Evolutionary conservation across 2,329 filamentous ascomycete species (phyloP), one percentile per base, ranked within the genome.

Genomic region (Colletotrichum sp.): DNA sequence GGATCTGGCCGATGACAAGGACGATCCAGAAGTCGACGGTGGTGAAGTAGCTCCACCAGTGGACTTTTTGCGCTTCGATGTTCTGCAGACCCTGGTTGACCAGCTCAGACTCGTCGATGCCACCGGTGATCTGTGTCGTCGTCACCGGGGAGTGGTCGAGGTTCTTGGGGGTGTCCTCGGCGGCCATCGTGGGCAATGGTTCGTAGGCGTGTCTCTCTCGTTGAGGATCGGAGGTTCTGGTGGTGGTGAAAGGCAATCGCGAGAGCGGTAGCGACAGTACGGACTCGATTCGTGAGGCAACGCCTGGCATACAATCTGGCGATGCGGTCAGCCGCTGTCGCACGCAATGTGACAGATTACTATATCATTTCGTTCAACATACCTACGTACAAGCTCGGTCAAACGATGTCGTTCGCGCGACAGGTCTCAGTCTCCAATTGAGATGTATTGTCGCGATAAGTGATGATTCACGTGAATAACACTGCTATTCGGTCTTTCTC

Each of bases 11-110:
- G 76, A 99, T 87, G 65, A 92, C 76, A 80, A 99, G 88, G 59
- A 98, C 92, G 79, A 95, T 87, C 92, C 95, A 99, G 84, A 99
- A 99, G 83, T 98, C 95, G 81, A 90, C 90, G 13, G 96, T 98
- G 80, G 89, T 90, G 78, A 99, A 88, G 86, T 97, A 99, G 59
- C 93, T 90, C 86, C 91, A 93, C 92, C 92, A 93, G 78, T 86
- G 87, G 61, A 88, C 87, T 34, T 88, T 88, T 79, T 85, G 86
- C 71, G 86, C 85, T 84, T 93, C 90, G 79, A 93, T 86, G 55
- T 87, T 85, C 72, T 90, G 86, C 65, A 93, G 87, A 44, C 89
- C 91, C 78, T 87, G 87, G 59, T 83, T 84, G 62, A 91, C 87
- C 72, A 85, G 86, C 71, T 85, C 86, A 63, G 83, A 79, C 69